A percentile compares a stretch with the other conserved stretches of the same genome.
Conservation (phyloP, 345 rosid species). For the Angophora floribunda region DNA sequence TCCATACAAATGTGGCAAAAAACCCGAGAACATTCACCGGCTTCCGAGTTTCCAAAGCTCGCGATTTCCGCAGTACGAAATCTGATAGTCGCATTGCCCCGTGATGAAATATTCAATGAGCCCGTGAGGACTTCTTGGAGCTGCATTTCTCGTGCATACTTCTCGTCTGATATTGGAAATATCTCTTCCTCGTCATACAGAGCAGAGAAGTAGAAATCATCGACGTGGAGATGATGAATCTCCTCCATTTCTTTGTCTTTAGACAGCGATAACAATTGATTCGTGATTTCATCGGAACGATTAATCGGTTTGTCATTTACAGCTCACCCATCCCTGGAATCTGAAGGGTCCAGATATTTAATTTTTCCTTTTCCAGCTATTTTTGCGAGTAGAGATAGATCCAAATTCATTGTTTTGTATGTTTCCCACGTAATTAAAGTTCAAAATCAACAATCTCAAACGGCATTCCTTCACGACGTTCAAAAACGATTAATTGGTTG, state of each 20-base stretch:
- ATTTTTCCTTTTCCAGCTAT: neutral
- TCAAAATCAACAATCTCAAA: neutral
- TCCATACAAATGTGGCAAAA: slow-evolving; percentile 32
- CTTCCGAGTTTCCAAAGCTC: neutral
- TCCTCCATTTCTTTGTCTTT: neutral
- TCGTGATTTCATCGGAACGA: neutral
- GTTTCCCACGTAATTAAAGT: neutral
- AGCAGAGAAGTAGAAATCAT: slow-evolving; percentile 30
- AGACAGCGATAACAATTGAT: neutral
- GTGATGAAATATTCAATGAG: neutral
- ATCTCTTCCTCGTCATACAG: slow-evolving; percentile 15
- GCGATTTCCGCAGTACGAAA: neutral
- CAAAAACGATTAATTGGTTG: neutral
- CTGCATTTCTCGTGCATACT: slow-evolving; percentile 23
- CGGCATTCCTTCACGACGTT: too few species aligned
- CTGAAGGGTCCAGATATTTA: neutral
- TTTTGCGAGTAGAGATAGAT: neutral
- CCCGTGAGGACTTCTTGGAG: slow-evolving; percentile 40
- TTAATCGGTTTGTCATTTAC: neutral
- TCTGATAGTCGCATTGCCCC: neutral
- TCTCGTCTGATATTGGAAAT: slow-evolving; percentile 34
- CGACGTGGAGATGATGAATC: neutral
- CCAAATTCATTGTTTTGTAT: neutral
- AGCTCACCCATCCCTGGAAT: neutral
- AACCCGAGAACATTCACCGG: neutral